Evolutionary conservation across 805 yeast species (phyloP).

Genomic region (Kodamaea sagamina): DNA sequence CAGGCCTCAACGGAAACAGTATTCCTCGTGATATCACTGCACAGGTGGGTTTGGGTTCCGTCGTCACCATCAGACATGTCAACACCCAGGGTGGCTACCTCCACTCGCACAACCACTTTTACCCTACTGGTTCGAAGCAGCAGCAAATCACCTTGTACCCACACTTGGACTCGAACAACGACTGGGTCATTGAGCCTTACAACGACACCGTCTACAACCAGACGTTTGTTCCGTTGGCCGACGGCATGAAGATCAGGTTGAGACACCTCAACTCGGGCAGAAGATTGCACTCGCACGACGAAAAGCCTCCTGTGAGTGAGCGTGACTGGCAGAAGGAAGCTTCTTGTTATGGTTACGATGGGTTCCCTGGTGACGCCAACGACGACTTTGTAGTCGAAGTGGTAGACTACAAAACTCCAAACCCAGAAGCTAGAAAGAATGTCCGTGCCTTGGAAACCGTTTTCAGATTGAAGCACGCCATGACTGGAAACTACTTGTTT

Average conservation of each 20-base stretch:
- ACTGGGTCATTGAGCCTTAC: slow-evolving; percentile 70
- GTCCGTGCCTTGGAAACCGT: slow-evolving; percentile 69
- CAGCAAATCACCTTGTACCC: slow-evolving; percentile 83
- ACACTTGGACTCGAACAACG: slow-evolving; percentile 72
- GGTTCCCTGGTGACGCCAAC: slow-evolving; percentile 79
- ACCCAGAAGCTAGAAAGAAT: slow-evolving; percentile 53
- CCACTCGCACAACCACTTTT: slow-evolving; percentile 74
- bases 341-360: slow-evolving; percentile 73
- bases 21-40: slow-evolving; percentile 62
- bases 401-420: slow-evolving; percentile 51
- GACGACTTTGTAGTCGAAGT: slow-evolving; percentile 81
- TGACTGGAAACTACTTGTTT: slow-evolving; percentile 75
- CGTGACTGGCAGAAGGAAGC: slow-evolving; percentile 86
- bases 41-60: slow-evolving; percentile 73
- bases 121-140: slow-evolving; percentile 79
- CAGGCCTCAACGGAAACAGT: slow-evolving; percentile 57
- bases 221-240: slow-evolving; percentile 59
- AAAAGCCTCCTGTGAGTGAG: slow-evolving; percentile 74
- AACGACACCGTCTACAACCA: slow-evolving; percentile 58
- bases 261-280: slow-evolving; percentile 57
- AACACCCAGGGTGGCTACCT: slow-evolving; percentile 78
- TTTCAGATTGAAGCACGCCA: slow-evolving; percentile 75
- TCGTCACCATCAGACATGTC: slow-evolving; percentile 64
- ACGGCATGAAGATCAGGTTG: slow-evolving; percentile 73
- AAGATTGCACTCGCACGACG: slow-evolving; percentile 82